phyloP scores from a whole-genome alignment of 2,329 filamentous ascomycete species.

The Fusarium sacchari region DNA sequence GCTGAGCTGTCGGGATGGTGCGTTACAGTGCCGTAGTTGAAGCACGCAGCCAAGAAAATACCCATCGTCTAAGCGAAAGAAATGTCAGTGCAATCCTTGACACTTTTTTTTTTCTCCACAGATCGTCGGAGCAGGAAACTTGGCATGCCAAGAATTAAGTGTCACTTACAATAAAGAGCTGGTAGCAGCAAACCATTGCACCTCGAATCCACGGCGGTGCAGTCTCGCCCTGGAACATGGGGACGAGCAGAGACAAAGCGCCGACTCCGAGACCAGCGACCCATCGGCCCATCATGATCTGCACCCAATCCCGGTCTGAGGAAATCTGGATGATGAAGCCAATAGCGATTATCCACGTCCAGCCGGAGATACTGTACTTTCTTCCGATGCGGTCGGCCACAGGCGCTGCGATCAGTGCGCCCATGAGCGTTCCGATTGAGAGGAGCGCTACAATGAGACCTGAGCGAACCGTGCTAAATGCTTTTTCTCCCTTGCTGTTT shows the following conservation, averaged over 20 bases:
- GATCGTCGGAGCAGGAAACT: neutral
- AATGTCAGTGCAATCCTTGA: neutral
- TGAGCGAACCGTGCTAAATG: conserved; percentile 64
- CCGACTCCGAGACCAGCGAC: conserved; percentile 75
- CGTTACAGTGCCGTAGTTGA: conserved; percentile 69
- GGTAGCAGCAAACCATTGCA: conserved; percentile 72
- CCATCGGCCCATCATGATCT: conserved; percentile 72
- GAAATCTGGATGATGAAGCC: conserved; percentile 76
- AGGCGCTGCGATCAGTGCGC: conserved; percentile 68
- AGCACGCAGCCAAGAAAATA: conserved; percentile 67
- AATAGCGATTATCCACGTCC: conserved; percentile 68
- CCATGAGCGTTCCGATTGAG: conserved; percentile 69
- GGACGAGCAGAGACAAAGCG: conserved; percentile 69
- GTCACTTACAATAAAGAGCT: conserved; percentile 70
- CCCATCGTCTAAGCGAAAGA: conserved; percentile 56
- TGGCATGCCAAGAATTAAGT: neutral
- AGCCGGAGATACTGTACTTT: conserved; percentile 69
- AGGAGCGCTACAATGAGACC: conserved; percentile 69
- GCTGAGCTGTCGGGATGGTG: conserved; percentile 58
- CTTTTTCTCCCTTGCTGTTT: conserved; percentile 50
- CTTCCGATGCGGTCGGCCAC: conserved; percentile 74
- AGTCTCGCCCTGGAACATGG: conserved; percentile 80
- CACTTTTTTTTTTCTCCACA: rapidly evolving
- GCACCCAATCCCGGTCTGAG: conserved; percentile 65
- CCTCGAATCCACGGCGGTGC: conserved; percentile 74